Conservation (phyloP, 331 rosid species). For the Ulmus americana region DNA sequence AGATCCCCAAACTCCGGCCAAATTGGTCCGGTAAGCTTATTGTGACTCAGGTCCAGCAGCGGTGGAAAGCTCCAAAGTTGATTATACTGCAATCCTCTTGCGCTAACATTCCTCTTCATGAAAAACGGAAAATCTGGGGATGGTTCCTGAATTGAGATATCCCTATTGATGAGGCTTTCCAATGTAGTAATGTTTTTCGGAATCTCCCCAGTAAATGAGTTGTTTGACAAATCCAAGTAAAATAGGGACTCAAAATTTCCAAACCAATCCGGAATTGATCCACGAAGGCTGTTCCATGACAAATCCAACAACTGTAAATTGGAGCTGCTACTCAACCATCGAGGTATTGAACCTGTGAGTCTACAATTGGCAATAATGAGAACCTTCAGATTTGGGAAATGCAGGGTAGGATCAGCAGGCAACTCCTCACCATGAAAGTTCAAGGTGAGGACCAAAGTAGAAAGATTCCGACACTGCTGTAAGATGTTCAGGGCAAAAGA, state of each 20-base stretch:
- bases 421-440: constrained; percentile 27
- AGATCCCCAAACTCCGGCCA: constrained; percentile 32
- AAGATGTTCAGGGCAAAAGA: constrained; percentile 27
- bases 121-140: constrained; percentile 26
- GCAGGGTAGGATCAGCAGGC: constrained; percentile 28
- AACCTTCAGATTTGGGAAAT: constrained; percentile 27
- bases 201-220: constrained; percentile 28
- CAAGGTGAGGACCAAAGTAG: constrained; percentile 29
- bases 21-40: constrained; percentile 24
- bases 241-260: constrained; percentile 19
- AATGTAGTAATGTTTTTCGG: constrained; percentile 21
- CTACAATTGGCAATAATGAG: constrained; percentile 30
- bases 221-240: constrained; percentile 33
- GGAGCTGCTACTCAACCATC: constrained; percentile 23
- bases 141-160: constrained; percentile 13
- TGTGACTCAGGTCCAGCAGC: constrained; percentile 18
- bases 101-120: constrained; percentile 13
- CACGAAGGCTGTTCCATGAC: constrained; percentile 26
- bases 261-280: constrained; percentile 25
- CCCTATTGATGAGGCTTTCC: constrained; percentile 8
- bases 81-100: constrained; percentile 24
- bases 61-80: constrained; percentile 26
- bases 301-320: constrained; percentile 27
- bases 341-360: constrained; percentile 33
- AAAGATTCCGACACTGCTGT: constrained; percentile 29